Base-by-base conservation (phyloP, 169 alveolate species). In the Cyclospora cayetanensis region DNA sequence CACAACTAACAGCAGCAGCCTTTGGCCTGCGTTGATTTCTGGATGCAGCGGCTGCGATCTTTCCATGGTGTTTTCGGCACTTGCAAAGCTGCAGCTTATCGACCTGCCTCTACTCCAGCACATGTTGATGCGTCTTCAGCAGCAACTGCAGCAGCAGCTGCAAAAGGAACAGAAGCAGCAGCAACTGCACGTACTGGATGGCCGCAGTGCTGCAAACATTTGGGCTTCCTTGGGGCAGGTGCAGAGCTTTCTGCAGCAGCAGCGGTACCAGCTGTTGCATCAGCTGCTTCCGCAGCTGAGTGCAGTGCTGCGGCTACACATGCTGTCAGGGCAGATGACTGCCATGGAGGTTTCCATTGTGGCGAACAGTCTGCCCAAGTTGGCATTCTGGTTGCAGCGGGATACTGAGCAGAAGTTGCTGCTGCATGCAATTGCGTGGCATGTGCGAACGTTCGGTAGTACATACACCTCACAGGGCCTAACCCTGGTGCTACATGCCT, bases 161-260 rank as follows among this genome's bases (percentile, higher is more conserved):
- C 37, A 7, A 25, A 25, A 25, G 27, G 46, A 65, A 25, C 43
- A 65, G 18, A 20, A 31, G 77, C 77, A 65, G 77, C 77, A 65
- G 77, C 77, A 65, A 42, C n/a, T n/a, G 77, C 42, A 22, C 5
- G 77, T 42, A 2, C 77, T 65, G 41, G 77, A 65, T 27, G 77
- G 77, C 77, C 77, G 77, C 77, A 65, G 77, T 42, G 77, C 77
- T 11, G 77, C 77, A 1, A 65, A 65, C 77, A 65, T 65, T 29
- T 65, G 77, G 77, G 77, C 77, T 5, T 25, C 77, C 37, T 15
- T 65, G 77, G 77, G 46, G 77, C 43, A 65, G 77, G 46, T n/a
- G 42, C 77, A 65, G 25, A 55, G 70, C 70, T 55, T 22, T 15
- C 5, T 55, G 34, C 70, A 55, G 70, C 70, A 55, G 70, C 70